Base-by-base conservation (phyloP, 768 basidiomycete genomes). In the Xerocomellus intermedius region DNA sequence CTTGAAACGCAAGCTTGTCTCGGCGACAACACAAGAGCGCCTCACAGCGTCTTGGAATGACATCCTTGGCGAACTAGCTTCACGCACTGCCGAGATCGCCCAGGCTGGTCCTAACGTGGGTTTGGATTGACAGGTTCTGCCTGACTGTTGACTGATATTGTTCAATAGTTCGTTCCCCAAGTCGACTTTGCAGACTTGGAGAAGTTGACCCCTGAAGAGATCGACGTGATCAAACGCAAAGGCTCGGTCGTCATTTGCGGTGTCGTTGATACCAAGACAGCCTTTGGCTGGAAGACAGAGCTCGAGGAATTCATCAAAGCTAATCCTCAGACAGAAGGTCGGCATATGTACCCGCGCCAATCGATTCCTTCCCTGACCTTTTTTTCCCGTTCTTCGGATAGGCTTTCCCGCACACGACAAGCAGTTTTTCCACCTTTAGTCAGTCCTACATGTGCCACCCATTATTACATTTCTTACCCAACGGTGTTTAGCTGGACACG, bases 401-500 rank as follows among this genome's bases (percentile, higher is more conserved):
- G 84, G 85, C 17, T 50, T 76, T 32, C 85, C 86, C 0, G 75
- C 56, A 6, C 59, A 77, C n/a, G 71, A 89, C 60, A 87, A 84
- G 48, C 87, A 89, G 61, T 87, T 90, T 70, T 89, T 85, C 70
- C 73, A 83, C 63, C 79, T 89, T 46, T 89, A 88, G 87, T 86
- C 60, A 49, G 81, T 74, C 3, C 2, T 8, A 48, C 39, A 26
- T 30, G 28, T 36, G 14, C 12, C 9, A 9, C 6, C n/a, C 0
- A 24, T 38, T 6, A 10, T 24, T 4, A 21, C 2, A 2, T 12
- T 22, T 38, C 48, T 39, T 49, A 30, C 38, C 36, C 19, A 51
- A 28, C 14, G 6, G 8, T 2, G 7, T 55, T 24, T 33, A 79
- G 78, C 66, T 80, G 79, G 79, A 75, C 79, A 12, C 70, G 65